Percentiles rank a stretch among this genome's conserved stretches.
phyloP scores from a whole-genome alignment of 371 early-diverging fungal genomes.

The Mortierella sp. region DNA sequence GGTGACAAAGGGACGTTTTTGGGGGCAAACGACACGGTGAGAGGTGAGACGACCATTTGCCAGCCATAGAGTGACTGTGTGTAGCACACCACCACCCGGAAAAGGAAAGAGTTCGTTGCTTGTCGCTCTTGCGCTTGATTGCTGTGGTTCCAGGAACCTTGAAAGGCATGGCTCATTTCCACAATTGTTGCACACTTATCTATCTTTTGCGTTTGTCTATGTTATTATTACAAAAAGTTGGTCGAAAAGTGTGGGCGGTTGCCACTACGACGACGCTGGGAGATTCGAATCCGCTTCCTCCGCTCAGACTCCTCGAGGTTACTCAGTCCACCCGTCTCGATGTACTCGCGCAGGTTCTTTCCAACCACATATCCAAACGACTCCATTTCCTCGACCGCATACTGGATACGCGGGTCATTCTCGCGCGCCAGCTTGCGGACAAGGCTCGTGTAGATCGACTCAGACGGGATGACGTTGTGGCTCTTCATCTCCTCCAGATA shows the following conservation, averaged over 20 bases:
- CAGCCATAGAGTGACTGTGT: slow-evolving; percentile 11
- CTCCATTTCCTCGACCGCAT: slow-evolving; percentile 82
- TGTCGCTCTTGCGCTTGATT: not conserved
- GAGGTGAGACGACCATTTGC: not conserved
- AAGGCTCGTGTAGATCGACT: slow-evolving; percentile 65
- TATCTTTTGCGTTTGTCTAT: not conserved
- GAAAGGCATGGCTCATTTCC: not conserved
- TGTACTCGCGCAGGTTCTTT: slow-evolving; percentile 46
- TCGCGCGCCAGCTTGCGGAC: slow-evolving; percentile 73
- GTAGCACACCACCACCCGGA: not conserved
- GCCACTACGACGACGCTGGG: slow-evolving; percentile 42
- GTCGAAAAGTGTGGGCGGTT: slow-evolving; percentile 9
- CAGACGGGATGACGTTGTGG: slow-evolving; percentile 73
- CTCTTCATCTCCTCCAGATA: slow-evolving; percentile 86
- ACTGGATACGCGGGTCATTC: slow-evolving; percentile 75
- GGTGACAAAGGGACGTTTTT: not conserved
- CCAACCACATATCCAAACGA: slow-evolving; percentile 69
- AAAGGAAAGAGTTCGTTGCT: not conserved
- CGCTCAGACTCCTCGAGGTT: slow-evolving; percentile 56
- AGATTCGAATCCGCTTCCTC: slow-evolving; percentile 37
- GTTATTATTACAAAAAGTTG: not conserved
- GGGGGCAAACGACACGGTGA: not conserved
- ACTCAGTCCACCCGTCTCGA: slow-evolving; percentile 56
- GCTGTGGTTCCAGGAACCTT: not conserved
- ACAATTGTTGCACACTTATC: too few relatives aligned